Evolutionary conservation across 2,329 filamentous ascomycete genomes (phyloP).

Genomic region (Penicillium concentricum): DNA sequence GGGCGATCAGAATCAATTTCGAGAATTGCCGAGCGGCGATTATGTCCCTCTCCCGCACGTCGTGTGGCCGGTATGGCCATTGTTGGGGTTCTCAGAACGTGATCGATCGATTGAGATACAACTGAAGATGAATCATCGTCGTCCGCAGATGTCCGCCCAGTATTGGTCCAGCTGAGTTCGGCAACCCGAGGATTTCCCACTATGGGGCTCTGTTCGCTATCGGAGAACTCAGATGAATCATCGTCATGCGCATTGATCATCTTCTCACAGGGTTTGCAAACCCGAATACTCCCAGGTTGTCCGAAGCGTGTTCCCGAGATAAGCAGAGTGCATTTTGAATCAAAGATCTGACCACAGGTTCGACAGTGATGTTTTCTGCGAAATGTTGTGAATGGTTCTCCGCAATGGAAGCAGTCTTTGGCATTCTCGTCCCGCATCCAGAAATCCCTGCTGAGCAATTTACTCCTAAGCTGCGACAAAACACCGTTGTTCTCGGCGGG

Average conservation of each 20-base stretch:
- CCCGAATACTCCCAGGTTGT: conserved; percentile 76
- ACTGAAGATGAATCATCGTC: conserved; percentile 49
- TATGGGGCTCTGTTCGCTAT: conserved; percentile 65
- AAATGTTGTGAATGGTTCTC: conserved; percentile 87
- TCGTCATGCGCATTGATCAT: conserved; percentile 91
- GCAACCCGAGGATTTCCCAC: conserved; percentile 58
- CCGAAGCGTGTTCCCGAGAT: conserved; percentile 85
- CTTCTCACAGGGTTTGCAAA: conserved; percentile 88
- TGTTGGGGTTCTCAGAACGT: conserved; percentile 54
- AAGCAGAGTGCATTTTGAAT: conserved; percentile 91
- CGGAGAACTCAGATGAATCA: conserved; percentile 87
- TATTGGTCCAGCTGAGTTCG: conserved; percentile 56
- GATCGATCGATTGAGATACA: conserved; percentile 48
- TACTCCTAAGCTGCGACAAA: conserved; percentile 70
- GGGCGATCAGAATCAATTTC: conserved; percentile 81
- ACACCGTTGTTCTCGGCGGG: conserved; percentile 29
- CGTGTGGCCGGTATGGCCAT: conserved; percentile 66
- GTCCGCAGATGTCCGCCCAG: conserved; percentile 44
- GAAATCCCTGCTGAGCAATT: conserved; percentile 89
- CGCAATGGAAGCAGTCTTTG: conserved; percentile 93
- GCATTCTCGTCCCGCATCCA: conserved; percentile 99
- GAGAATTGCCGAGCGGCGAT: conserved; percentile 81
- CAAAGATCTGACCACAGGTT: conserved; percentile 95
- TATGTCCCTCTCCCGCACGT: conserved; percentile 69
- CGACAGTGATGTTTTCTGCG: conserved; percentile 95